Evolutionary conservation across 345 rosid species (phyloP).

Genomic region (Anacardium occidentale): DNA sequence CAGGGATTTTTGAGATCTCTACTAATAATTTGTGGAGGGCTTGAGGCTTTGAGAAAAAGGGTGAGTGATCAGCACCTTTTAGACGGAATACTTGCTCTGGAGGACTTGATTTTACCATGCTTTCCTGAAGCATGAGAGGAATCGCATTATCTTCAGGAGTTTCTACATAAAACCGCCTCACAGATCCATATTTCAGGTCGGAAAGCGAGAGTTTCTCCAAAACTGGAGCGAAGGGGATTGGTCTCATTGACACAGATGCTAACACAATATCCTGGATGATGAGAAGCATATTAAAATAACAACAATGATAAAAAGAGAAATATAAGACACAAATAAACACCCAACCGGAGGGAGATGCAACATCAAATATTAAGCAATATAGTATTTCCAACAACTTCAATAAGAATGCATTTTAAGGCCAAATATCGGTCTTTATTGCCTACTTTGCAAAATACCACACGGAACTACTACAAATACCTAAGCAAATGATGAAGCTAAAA

Average conservation of each 20-base stretch:
- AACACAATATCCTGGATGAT: slow-evolving; percentile 76
- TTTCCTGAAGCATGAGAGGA: slow-evolving; percentile 64
- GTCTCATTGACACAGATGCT: slow-evolving; percentile 91
- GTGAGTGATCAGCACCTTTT: slow-evolving; percentile 96
- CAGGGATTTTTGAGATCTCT: slow-evolving; percentile 66
- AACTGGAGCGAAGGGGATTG: slow-evolving; percentile 90
- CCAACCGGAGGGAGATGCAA: not conserved
- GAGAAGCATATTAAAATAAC: slow-evolving; percentile 9
- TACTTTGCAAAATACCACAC: not conserved
- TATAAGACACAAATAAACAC: not conserved
- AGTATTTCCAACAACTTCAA: not conserved
- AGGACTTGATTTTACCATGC: slow-evolving; percentile 70
- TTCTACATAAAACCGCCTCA: slow-evolving; percentile 78
- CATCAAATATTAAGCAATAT: not conserved
- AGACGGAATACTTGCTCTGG: slow-evolving; percentile 75
- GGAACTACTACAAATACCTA: not conserved
- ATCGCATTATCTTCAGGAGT: slow-evolving; percentile 82
- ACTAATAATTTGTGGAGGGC: slow-evolving; percentile 79
- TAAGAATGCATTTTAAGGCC: not conserved
- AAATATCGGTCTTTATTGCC: not conserved
- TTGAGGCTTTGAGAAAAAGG: slow-evolving; percentile 99
- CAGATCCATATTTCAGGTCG: slow-evolving; percentile 61
- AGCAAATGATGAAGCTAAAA: not conserved
- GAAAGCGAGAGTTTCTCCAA: slow-evolving; percentile 86
- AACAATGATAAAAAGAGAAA: not conserved